Evolutionary conservation across 1,139 yeast species (phyloP), one percentile per base, ranked within the genome.

Genomic region (Kodamaea ohmeri): DNA sequence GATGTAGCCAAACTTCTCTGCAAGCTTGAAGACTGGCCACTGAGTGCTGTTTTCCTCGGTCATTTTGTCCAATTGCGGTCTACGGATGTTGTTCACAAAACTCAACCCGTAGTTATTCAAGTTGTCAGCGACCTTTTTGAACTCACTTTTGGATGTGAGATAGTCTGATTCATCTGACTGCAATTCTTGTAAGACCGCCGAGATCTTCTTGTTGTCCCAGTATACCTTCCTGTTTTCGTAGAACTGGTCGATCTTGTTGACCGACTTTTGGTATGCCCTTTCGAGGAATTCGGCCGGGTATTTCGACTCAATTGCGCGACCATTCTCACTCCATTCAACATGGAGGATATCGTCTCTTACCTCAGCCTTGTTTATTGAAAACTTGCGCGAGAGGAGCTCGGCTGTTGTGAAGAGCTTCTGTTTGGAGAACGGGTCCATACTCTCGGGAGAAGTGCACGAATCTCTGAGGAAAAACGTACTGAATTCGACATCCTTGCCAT

Each of bases 371-470:
- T 46, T 44, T 2, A 70, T 46, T 13, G 46, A 37, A 34, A 67
- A 56, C 14, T 50, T 46, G 3, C 44, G 42, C 8, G 60, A 49
- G 4, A 76, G 58, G 17, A 40, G 19, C 39, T 72, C 63, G 1
- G 78, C 82, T 0, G 92, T 83, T 7, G 86, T 78, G 57, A 84
- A 82, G 21, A 71, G 56, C 53, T 82, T 84, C 53, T 84, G 94
- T 25, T 73, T 71, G 0, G 88, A 73, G 21, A 60, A 56, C 2
- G 67, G 64, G 48, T 84, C 86, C 4, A 82, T 71, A 1, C 85
- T 76, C 11, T 52, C 57, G 0, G 63, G 51, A 3, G 78, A 63
- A 3, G 60, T 56, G 36, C 87, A 80, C 0, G 88, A 69, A 51
- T 85, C 95, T 45, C 94, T 65, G 26, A 85, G 63, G 50, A 84